A percentile compares a stretch with the other conserved stretches of the same genome.
phyloP scores from a whole-genome alignment of 441 rosid genomes.

The Geranium incanum region DNA sequence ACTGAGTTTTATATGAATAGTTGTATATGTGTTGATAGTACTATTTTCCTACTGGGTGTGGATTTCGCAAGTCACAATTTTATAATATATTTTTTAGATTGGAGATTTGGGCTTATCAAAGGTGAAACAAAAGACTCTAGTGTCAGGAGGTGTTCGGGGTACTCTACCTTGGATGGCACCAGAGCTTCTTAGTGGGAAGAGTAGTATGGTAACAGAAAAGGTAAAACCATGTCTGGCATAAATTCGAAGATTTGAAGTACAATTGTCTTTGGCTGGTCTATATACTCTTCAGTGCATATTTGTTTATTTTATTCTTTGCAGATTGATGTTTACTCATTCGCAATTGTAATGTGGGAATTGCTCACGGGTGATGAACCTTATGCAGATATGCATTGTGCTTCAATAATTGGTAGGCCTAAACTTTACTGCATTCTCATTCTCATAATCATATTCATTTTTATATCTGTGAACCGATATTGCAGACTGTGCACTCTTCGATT shows the following conservation, averaged over 20 bases:
- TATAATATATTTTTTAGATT: slow-evolving; percentile 38
- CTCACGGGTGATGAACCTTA: slow-evolving; percentile 97
- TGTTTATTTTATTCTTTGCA: slow-evolving; percentile 24
- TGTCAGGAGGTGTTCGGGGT: slow-evolving; percentile 98
- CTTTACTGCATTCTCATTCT: slow-evolving; percentile 3
- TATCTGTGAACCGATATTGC: background rate
- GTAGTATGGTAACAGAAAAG: slow-evolving; percentile 95
- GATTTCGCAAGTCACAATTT: slow-evolving; percentile 18
- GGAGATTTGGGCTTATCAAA: slow-evolving; percentile 95
- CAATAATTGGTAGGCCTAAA: slow-evolving; percentile 69
- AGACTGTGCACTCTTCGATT: background rate
- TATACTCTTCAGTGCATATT: background rate
- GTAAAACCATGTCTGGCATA: slow-evolving; percentile 27
- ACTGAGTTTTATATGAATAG: slow-evolving; percentile 10
- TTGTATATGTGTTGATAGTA: background rate
- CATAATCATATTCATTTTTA: background rate
- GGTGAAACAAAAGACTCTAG: slow-evolving; percentile 91
- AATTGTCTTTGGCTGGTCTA: background rate
- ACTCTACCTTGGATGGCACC: slow-evolving; percentile 99
- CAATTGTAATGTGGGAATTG: slow-evolving; percentile 97
- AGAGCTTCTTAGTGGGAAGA: slow-evolving; percentile 95
- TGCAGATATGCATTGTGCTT: slow-evolving; percentile 85
- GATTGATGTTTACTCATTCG: slow-evolving; percentile 99
- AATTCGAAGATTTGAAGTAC: background rate
- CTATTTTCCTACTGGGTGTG: background rate